phyloP scores from a whole-genome alignment of 2,329 filamentous ascomycete genomes.

The Aspergillus tamarii region DNA sequence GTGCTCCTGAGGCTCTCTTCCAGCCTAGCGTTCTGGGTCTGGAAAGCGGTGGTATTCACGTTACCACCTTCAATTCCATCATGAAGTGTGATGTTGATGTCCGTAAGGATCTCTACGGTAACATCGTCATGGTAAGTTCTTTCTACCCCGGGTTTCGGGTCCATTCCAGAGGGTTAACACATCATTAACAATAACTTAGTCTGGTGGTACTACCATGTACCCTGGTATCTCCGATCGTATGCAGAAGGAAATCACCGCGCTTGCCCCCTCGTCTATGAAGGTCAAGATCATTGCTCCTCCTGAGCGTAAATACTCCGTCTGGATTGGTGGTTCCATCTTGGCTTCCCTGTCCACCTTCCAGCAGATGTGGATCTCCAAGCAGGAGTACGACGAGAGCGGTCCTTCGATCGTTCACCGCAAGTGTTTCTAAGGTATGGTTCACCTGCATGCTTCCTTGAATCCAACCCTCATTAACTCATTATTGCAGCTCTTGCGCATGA shows the following conservation, averaged over 20 bases:
- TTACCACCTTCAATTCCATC: conserved; percentile 99
- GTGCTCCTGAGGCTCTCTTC: conserved; percentile 99
- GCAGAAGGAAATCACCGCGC: conserved; percentile 99
- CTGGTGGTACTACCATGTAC: conserved; percentile 99
- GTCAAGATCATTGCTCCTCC: conserved; percentile 99
- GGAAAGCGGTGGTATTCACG: conserved; percentile 98
- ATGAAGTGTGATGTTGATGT: conserved; percentile 99
- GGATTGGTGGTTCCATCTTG: conserved; percentile 99
- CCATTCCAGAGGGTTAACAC: conserved; percentile 6
- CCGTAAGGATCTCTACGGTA: conserved; percentile 99
- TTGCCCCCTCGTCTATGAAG: conserved; percentile 99
- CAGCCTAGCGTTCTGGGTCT: conserved; percentile 97
- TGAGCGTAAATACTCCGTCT: conserved; percentile 99
- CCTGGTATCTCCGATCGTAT: conserved; percentile 99
- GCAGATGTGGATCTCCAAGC: conserved; percentile 99
- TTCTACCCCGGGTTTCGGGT: not conserved
- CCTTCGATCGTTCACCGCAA: conserved; percentile 99
- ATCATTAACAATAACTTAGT: conserved; percentile 58
- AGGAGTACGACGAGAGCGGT: conserved; percentile 99
- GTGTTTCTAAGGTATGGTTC: conserved; percentile 86
- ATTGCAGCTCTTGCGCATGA: conserved; percentile 28
- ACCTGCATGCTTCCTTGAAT: not conserved
- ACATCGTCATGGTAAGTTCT: conserved; percentile 97
- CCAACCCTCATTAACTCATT: not conserved
- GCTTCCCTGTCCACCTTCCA: conserved; percentile 99